Evolutionary conservation across 2,329 filamentous ascomycete species (phyloP).

Genomic region (Trichoderma atroviride): DNA sequence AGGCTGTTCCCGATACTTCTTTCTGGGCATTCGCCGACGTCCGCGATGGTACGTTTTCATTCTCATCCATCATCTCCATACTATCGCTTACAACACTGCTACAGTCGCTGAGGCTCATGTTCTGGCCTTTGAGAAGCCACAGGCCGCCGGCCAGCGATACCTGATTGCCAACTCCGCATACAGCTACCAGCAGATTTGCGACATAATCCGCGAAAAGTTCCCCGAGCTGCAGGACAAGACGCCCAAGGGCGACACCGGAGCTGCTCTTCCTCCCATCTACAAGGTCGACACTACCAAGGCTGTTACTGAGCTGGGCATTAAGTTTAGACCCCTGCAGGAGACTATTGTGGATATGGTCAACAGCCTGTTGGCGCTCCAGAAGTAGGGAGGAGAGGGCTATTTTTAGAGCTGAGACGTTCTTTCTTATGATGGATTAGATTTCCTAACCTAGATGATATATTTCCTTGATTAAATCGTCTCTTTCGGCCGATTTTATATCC

Average conservation of each 20-base stretch:
- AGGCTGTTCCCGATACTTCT: not conserved
- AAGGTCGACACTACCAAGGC: not conserved
- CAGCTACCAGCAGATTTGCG: conserved; percentile 14
- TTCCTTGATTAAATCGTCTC: not conserved
- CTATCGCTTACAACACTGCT: not conserved
- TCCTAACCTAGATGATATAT: not conserved
- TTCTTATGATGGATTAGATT: not conserved
- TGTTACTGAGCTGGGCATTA: conserved; percentile 2
- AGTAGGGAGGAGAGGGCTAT: not conserved
- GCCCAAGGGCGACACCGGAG: not conserved
- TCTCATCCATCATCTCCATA: no score
- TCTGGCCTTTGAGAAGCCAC: not conserved
- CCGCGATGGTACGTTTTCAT: not conserved
- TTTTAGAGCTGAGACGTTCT: not conserved
- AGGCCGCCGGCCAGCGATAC: conserved; percentile 12
- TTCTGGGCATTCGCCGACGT: conserved; percentile 10
- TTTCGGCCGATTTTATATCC: not conserved
- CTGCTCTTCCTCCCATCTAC: not conserved
- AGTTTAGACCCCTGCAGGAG: not conserved
- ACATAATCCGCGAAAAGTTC: conserved; percentile 3
- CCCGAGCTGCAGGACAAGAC: not conserved
- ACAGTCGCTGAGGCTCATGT: conserved; percentile 10
- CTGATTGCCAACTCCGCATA: conserved; percentile 1
- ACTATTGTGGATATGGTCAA: conserved; percentile 9
- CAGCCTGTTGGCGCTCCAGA: not conserved